phyloP scores from a whole-genome alignment of 164 flowering plant species.

The Liquidambar formosana region DNA sequence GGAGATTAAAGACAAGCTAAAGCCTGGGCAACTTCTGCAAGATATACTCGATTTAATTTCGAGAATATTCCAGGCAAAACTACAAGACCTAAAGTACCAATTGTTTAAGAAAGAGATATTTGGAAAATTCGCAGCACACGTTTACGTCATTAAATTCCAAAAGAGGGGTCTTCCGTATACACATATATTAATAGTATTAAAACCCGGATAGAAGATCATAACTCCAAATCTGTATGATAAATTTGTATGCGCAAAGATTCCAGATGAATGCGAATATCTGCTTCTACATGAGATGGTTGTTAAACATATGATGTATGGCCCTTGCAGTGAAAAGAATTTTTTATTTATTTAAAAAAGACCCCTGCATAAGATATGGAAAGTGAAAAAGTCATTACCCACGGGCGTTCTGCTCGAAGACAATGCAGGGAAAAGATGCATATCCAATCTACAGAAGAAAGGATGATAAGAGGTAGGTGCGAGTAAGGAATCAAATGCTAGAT shows the following conservation, averaged over 20 bases:
- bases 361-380: slow-evolving; percentile 11
- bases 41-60: slow-evolving; percentile 8
- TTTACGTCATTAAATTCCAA: slow-evolving; percentile 10
- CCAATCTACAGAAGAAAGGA: too few species aligned
- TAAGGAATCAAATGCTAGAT: not conserved
- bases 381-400: too few species aligned
- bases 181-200: slow-evolving; percentile 6
- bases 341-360: not conserved
- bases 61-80: slow-evolving; percentile 6
- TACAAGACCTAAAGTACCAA: not conserved
- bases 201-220: not conserved
- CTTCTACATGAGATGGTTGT: not conserved
- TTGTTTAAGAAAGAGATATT: not conserved
- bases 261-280: not conserved
- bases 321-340: slow-evolving; percentile 11
- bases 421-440: too few species aligned
- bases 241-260: slow-evolving; percentile 10
- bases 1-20: not conserved
- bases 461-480: not conserved
- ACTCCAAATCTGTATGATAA: slow-evolving; percentile 2
- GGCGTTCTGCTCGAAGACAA: too few species aligned
- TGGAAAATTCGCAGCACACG: not conserved
- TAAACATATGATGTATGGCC: slow-evolving; percentile 19
- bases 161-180: slow-evolving; percentile 22
- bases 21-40: not conserved